Conservation (phyloP, 441 rosid species). For the Biscutella laevigata region DNA sequence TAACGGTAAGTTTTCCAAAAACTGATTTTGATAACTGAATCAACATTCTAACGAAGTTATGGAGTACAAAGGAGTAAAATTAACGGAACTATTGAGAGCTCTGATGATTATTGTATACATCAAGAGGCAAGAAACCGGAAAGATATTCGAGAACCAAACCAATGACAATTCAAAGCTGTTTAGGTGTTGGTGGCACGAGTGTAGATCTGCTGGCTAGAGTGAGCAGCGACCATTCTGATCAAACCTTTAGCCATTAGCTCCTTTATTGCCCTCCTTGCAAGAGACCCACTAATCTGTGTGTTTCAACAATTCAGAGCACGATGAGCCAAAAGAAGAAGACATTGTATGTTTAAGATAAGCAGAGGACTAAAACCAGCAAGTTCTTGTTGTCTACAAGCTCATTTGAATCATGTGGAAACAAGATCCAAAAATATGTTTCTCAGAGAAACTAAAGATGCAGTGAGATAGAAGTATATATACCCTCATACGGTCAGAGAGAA, state of each 20-base stretch:
- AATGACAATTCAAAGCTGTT: background rate
- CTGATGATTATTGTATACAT: constrained; percentile 19
- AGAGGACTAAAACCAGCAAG: no score
- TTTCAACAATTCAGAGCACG: background rate
- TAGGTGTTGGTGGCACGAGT: constrained; percentile 41
- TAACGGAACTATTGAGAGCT: constrained; percentile 8
- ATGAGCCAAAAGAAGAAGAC: no score
- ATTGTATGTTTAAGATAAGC: no score
- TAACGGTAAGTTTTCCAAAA: no score
- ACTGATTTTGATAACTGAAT: no score
- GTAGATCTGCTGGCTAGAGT: constrained; percentile 50
- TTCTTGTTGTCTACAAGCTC: no score
- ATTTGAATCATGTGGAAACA: background rate
- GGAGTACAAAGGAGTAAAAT: background rate
- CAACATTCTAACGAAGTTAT: background rate
- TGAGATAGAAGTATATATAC: constrained; percentile 15
- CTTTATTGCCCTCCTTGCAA: constrained; percentile 44
- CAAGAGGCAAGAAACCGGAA: constrained; percentile 2
- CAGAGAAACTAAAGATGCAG: background rate
- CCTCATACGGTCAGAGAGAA: constrained; percentile 51
- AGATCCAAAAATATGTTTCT: background rate
- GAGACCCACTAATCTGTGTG: constrained; percentile 40
- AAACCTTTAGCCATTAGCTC: constrained; percentile 51
- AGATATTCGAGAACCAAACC: background rate
- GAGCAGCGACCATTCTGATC: constrained; percentile 47